Percentiles rank a stretch among this genome's conserved stretches.
Conservation (phyloP, 176 grass and related monocot genomes). For the Phragmites australis region DNA sequence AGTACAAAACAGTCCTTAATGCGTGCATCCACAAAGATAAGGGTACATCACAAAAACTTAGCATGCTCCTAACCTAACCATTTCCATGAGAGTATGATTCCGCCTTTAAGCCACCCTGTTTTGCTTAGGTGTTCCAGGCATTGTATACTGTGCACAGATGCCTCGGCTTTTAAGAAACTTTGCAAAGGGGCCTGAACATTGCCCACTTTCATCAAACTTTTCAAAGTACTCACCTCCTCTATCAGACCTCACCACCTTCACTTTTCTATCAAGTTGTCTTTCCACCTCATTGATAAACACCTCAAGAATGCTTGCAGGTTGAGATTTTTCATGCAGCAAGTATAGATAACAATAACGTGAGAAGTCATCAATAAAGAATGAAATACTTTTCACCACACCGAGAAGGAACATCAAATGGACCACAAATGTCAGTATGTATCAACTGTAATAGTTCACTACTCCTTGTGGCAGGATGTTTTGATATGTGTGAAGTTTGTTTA, state of each 20-base stretch:
- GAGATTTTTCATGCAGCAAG: conserved; percentile 39
- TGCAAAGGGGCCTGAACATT: conserved; percentile 35
- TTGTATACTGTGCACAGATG: conserved; percentile 22
- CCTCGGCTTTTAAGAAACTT: conserved; percentile 27
- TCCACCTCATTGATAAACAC: conserved; percentile 34
- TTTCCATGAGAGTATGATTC: conserved; percentile 32
- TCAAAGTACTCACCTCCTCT: conserved; percentile 35
- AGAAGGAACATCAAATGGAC: conserved; percentile 28
- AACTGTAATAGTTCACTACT: conserved; percentile 26
- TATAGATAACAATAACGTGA: conserved; percentile 19
- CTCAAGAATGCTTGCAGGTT: neutral
- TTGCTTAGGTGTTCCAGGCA: conserved; percentile 16
- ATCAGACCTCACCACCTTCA: conserved; percentile 38
- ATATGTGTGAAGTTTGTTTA: conserved; percentile 28
- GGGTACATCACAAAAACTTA: conserved; percentile 7
- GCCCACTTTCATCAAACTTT: neutral
- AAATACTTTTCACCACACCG: conserved; percentile 11
- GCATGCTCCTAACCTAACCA: conserved; percentile 34
- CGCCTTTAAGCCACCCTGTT: conserved; percentile 21
- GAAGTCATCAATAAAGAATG: neutral
- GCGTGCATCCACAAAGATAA: conserved; percentile 19
- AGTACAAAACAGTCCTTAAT: neutral
- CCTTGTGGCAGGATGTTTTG: conserved; percentile 8
- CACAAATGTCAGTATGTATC: conserved; percentile 29
- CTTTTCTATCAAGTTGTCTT: conserved; percentile 33